Evolutionary conservation across 306 rosid genomes (phyloP).

Genomic region (Vicia faba): DNA sequence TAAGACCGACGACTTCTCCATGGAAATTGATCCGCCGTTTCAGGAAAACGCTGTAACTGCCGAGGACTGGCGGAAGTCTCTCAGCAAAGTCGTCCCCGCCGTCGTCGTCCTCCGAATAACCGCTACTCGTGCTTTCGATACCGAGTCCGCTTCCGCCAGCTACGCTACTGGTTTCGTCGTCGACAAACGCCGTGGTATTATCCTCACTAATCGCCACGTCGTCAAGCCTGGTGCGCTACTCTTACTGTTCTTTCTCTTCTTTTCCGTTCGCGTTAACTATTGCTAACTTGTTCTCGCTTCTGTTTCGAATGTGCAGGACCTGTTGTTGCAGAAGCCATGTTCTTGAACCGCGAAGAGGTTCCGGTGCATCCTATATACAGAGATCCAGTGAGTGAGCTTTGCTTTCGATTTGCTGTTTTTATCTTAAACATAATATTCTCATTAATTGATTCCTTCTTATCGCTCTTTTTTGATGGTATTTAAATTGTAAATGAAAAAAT

Average conservation of each 20-base stretch:
- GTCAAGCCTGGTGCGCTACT: slow-evolving; percentile 86
- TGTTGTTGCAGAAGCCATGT: slow-evolving; percentile 94
- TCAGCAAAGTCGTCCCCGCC: slow-evolving; percentile 81
- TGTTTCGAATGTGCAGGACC: slow-evolving; percentile 72
- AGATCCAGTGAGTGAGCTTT: slow-evolving; percentile 76
- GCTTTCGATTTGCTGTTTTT: not conserved
- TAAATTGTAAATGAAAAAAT: not conserved
- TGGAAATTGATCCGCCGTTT: slow-evolving; percentile 88
- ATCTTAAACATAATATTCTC: slow-evolving; percentile 1
- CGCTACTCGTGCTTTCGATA: slow-evolving; percentile 86
- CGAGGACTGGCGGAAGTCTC: slow-evolving; percentile 91
- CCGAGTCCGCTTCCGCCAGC: slow-evolving; percentile 88
- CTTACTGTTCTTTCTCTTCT: not conserved
- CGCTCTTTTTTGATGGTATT: not conserved
- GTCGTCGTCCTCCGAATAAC: slow-evolving; percentile 86
- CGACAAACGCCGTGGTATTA: slow-evolving; percentile 92
- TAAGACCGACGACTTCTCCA: slow-evolving; percentile 59
- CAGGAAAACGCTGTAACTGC: slow-evolving; percentile 72
- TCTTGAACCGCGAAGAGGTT: slow-evolving; percentile 92
- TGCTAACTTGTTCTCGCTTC: slow-evolving; percentile 12
- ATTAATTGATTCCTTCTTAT: not conserved
- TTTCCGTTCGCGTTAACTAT: slow-evolving; percentile 12
- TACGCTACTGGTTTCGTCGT: slow-evolving; percentile 90
- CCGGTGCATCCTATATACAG: slow-evolving; percentile 88
- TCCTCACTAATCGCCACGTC: slow-evolving; percentile 95